A percentile compares a stretch with the other conserved stretches of the same genome.
Evolutionary conservation across 2,329 filamentous ascomycete species (phyloP).

Genomic region (Fusarium bulbicola): DNA sequence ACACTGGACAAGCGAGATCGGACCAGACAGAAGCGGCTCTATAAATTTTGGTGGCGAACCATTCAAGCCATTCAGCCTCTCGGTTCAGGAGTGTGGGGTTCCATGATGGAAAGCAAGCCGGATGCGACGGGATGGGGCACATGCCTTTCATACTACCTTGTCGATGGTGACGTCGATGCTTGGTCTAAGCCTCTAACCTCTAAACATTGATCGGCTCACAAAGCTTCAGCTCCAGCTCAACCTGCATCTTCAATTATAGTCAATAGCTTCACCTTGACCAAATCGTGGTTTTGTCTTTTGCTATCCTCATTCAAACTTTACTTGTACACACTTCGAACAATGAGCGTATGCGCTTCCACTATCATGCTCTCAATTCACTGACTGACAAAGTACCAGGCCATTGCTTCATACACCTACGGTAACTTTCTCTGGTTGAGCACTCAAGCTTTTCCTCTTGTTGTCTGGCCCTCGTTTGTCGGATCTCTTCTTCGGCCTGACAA

Average conservation of each 20-base stretch:
- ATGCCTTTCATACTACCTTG: neutral
- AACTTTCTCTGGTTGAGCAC: constrained; percentile 61
- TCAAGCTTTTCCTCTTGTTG: constrained; percentile 58
- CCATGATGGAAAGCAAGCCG: neutral
- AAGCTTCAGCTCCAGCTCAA: neutral
- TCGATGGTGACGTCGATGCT: constrained; percentile 24
- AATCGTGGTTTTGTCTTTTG: neutral
- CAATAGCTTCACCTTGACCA: neutral
- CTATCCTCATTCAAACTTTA: neutral
- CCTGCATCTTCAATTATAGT: neutral
- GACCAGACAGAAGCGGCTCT: constrained; percentile 13
- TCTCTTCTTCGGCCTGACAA: constrained; percentile 52
- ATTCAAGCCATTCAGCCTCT: neutral
- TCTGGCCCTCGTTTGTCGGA: constrained; percentile 59
- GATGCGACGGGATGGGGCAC: neutral
- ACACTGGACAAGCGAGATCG: constrained; percentile 33
- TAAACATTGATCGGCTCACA: neutral
- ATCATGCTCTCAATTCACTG: neutral
- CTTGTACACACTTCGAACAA: neutral
- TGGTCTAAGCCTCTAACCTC: neutral
- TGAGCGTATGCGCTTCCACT: constrained; percentile 29
- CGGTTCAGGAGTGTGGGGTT: constrained; percentile 8
- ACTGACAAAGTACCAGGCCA: constrained; percentile 49
- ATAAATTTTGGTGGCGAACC: constrained; percentile 12
- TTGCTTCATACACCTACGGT: constrained; percentile 60